Percentiles rank a stretch among this genome's conserved stretches.
phyloP scores from a whole-genome alignment of 768 basidiomycete species.

The Termitomyces eurrhizus region DNA sequence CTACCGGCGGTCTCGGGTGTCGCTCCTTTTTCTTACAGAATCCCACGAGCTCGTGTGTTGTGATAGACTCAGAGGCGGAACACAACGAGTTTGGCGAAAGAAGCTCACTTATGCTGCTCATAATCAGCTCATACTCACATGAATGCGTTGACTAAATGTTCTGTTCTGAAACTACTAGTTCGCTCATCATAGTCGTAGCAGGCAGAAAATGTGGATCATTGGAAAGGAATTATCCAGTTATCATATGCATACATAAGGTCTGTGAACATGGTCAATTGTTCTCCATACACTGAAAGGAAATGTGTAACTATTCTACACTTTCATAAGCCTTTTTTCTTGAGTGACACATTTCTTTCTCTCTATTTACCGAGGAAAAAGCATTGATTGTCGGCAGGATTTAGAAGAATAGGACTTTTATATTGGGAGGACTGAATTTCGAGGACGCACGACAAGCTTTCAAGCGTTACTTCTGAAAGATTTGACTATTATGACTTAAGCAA shows the following conservation, averaged over 20 bases:
- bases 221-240: neutral
- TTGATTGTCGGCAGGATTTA: neutral
- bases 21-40: too few relatives aligned
- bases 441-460: neutral
- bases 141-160: neutral
- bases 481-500: too few relatives aligned
- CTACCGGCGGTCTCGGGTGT: neutral
- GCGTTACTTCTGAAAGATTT: neutral
- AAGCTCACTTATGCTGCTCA: neutral
- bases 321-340: too few relatives aligned
- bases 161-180: neutral
- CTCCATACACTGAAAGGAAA: neutral
- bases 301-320: too few relatives aligned
- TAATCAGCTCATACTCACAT: neutral
- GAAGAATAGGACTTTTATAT: neutral
- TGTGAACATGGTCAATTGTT: neutral
- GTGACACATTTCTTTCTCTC: too few relatives aligned
- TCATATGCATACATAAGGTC: neutral
- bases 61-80: neutral
- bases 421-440: neutral
- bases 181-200: neutral
- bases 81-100: neutral
- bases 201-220: too few relatives aligned
- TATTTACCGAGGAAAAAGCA: too few relatives aligned
- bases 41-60: neutral